Evolutionary conservation across 2,329 filamentous ascomycete genomes (phyloP).

Genomic region (Paracoccidioides lutzii): DNA sequence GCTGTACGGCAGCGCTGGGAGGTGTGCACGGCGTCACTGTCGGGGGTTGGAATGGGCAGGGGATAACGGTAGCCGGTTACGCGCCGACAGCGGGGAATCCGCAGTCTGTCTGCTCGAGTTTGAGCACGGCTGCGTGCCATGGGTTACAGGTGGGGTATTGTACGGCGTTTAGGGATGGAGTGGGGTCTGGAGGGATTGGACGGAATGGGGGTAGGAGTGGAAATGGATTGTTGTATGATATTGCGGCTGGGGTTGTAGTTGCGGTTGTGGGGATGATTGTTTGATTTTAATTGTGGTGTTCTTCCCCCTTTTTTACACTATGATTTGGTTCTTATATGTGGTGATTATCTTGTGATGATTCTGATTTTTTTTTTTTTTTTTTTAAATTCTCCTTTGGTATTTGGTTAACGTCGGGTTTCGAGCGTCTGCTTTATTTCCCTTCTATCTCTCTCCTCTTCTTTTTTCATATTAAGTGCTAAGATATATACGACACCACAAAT

Average conservation of each 20-base stretch:
- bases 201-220: constrained; percentile 14
- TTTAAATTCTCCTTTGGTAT: not conserved
- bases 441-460: not conserved
- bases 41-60: constrained; percentile 33
- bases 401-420: not conserved
- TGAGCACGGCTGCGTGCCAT: constrained; percentile 37
- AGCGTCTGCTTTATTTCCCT: not conserved
- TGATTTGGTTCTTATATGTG: not conserved
- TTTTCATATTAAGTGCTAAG: too few species aligned
- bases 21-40: constrained; percentile 42
- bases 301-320: not conserved
- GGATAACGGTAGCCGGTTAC: constrained; percentile 36
- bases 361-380: not conserved
- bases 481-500: too few species aligned
- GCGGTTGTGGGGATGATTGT: constrained; percentile 35
- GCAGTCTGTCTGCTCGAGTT: constrained; percentile 33
- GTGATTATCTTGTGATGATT: not conserved
- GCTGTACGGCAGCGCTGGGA: constrained; percentile 34
- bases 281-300: constrained; percentile 15
- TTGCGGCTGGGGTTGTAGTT: constrained; percentile 30
- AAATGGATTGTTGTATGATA: constrained; percentile 23
- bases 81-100: constrained; percentile 28
- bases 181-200: constrained; percentile 11
- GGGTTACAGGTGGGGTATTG: constrained; percentile 37
- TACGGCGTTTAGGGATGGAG: constrained; percentile 22